Evolutionary conservation across 1,284 basidiomycete species (phyloP).

Genomic region (Puccinia coronata): DNA sequence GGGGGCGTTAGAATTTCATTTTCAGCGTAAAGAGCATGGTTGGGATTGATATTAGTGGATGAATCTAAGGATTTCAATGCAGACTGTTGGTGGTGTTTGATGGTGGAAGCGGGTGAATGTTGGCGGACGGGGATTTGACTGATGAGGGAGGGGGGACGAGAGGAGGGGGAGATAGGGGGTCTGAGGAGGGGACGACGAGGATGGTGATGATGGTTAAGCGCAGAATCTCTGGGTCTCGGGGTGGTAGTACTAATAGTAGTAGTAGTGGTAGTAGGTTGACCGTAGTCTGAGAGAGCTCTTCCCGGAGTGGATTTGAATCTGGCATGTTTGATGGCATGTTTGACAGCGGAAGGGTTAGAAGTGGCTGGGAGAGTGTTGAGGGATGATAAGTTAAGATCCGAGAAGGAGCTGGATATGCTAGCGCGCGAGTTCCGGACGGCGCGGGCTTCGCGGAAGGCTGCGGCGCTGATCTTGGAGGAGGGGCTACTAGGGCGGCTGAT

Average conservation of each 20-base stretch:
- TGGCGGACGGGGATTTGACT: not conserved
- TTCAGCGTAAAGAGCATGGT: slow-evolving; percentile 9
- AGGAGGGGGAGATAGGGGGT: not conserved
- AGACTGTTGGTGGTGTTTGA: not conserved
- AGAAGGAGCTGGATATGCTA: not conserved
- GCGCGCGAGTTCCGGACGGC: slow-evolving; percentile 29
- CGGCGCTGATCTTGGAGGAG: slow-evolving; percentile 31
- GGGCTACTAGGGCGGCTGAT: slow-evolving; percentile 30
- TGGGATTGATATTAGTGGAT: not conserved
- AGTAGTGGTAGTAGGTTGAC: not conserved
- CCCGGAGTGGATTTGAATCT: not conserved
- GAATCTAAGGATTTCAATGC: not conserved
- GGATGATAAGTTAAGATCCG: slow-evolving; percentile 3
- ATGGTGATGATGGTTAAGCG: not conserved
- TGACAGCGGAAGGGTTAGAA: not conserved
- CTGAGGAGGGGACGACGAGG: not conserved
- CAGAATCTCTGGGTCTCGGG: not conserved
- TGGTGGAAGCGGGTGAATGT: not conserved
- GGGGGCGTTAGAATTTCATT: slow-evolving; percentile 33
- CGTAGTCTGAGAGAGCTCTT: not conserved
- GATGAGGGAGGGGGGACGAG: not conserved
- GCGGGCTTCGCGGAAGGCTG: slow-evolving; percentile 42
- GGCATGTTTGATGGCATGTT: not conserved
- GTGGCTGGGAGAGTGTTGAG: not conserved
- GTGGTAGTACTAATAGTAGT: too few species aligned